A percentile compares a stretch with the other conserved stretches of the same genome.
These are phyloP conservation scores for Aspergillus ochraceus DNA, from an alignment of 2,329 filamentous ascomycete genomes.

Conservation along the genomic window DNA sequence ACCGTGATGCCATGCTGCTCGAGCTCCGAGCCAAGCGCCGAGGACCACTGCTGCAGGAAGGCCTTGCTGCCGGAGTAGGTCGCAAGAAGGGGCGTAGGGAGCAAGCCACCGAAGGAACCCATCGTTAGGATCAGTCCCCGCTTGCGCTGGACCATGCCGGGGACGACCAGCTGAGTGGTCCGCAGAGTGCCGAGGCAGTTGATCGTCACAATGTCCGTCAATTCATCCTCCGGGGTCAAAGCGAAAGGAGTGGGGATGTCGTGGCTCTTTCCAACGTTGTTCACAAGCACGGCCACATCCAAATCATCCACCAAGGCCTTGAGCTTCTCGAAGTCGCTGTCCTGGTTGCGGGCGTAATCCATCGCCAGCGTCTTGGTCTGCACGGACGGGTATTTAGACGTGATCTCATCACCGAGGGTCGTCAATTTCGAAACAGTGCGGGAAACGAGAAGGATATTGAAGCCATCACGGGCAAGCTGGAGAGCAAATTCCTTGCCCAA, in stretches of 20 bases:
- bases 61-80: conserved; percentile 98
- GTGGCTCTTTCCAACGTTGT: conserved; percentile 96
- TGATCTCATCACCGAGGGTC: conserved; percentile 72
- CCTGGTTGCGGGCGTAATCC: conserved; percentile 82
- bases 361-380: conserved; percentile 80
- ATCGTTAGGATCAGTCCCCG: conserved; percentile 91
- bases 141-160: conserved; percentile 80
- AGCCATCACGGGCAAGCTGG: conserved; percentile 86
- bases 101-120: conserved; percentile 92
- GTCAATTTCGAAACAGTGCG: conserved; percentile 93
- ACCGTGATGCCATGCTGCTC: conserved; percentile 78
- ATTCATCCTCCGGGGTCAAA: conserved; percentile 74
- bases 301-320: conserved; percentile 67
- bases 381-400: conserved; percentile 64
- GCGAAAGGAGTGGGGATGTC: conserved; percentile 87
- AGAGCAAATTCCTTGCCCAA: conserved; percentile 94
- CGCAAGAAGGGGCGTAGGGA: conserved; percentile 87
- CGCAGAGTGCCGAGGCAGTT: conserved; percentile 91
- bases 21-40: conserved; percentile 79
- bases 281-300: conserved; percentile 85
- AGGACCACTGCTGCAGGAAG: conserved; percentile 96
- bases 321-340: conserved; percentile 76
- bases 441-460: conserved; percentile 92
- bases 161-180: conserved; percentile 80
- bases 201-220: conserved; percentile 88